These are phyloP conservation scores for Calonectria pseudoturangicola DNA, from an alignment of 2,329 filamentous ascomycete genomes.

Conservation along the genomic window DNA sequence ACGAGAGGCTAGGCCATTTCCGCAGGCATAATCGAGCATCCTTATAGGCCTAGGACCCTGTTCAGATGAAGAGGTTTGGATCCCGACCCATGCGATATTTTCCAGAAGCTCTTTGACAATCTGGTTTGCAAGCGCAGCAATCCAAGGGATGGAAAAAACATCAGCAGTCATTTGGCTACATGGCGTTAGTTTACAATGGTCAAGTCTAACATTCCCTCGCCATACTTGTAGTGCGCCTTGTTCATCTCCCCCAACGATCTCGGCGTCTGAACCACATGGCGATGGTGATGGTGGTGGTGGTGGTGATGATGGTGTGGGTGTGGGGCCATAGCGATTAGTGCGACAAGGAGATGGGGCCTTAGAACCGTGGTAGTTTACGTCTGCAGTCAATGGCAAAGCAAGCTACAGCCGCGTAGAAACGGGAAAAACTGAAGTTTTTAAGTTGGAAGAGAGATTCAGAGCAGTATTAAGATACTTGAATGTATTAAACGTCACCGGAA, in stretches of 20 bases:
- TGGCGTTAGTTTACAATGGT: background rate
- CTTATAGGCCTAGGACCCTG: constrained; percentile 31
- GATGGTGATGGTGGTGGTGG: constrained; percentile 48
- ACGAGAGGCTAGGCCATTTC: constrained; percentile 55
- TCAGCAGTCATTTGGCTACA: constrained; percentile 45
- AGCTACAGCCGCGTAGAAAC: background rate
- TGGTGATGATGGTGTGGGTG: constrained; percentile 51
- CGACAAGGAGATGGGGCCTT: background rate
- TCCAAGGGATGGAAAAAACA: constrained; percentile 51
- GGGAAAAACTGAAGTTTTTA: constrained; percentile 24
- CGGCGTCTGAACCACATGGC: background rate
- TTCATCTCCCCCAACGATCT: constrained; percentile 51
- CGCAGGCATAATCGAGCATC: constrained; percentile 59
- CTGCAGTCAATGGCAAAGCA: background rate
- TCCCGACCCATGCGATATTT: constrained; percentile 54
- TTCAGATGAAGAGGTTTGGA: constrained; percentile 31
- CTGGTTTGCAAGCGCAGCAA: constrained; percentile 50
- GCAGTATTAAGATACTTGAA: background rate
- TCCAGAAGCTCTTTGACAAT: constrained; percentile 51
- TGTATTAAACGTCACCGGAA: constrained; percentile 28
- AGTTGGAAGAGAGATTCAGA: background rate
- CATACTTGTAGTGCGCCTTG: constrained; percentile 55
- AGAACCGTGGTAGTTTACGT: background rate
- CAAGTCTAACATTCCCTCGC: rapidly evolving
- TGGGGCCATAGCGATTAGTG: constrained; percentile 37